Evolutionary conservation across 2,329 filamentous ascomycete genomes (phyloP).

Genomic region (Botrytis porri): DNA sequence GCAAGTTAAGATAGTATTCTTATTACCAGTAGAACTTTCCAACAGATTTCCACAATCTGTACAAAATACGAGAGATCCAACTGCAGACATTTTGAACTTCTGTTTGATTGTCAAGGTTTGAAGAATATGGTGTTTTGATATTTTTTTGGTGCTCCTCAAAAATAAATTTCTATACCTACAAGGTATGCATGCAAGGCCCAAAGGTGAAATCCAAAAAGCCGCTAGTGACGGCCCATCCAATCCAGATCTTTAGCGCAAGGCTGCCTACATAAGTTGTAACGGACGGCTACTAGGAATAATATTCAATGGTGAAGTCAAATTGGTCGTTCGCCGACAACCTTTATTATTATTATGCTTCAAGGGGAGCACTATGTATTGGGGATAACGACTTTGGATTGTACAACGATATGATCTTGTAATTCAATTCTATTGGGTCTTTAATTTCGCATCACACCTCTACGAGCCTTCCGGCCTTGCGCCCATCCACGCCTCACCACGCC

Average conservation of each 20-base stretch:
- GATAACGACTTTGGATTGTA: neutral
- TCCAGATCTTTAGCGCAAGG: slow-evolving; percentile 23
- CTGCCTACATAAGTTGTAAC: slow-evolving; percentile 15
- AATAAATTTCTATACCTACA: slow-evolving; percentile 4
- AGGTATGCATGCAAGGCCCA: slow-evolving; percentile 12
- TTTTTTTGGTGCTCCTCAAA: neutral
- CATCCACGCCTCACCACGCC: neutral
- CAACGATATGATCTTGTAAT: slow-evolving; percentile 7
- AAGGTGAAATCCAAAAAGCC: neutral
- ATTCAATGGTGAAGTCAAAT: slow-evolving; percentile 4
- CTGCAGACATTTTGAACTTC: slow-evolving; percentile 67
- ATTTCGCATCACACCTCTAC: neutral
- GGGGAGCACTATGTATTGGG: neutral
- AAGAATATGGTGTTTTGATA: neutral
- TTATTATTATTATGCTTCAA: neutral
- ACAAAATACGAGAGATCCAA: slow-evolving; percentile 91
- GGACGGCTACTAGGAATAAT: slow-evolving; percentile 6
- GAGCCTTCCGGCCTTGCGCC: slow-evolving; percentile 11
- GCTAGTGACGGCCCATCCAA: slow-evolving; percentile 7
- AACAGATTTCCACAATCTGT: slow-evolving; percentile 88
- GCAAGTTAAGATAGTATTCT: slow-evolving; percentile 74
- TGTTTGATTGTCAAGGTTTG: neutral
- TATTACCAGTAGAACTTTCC: slow-evolving; percentile 72
- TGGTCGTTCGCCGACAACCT: neutral
- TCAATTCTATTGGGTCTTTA: neutral